Evolutionary conservation across 345 rosid species (phyloP), one percentile per base, ranked within the genome.

Genomic region (Clarkia xantiana): DNA sequence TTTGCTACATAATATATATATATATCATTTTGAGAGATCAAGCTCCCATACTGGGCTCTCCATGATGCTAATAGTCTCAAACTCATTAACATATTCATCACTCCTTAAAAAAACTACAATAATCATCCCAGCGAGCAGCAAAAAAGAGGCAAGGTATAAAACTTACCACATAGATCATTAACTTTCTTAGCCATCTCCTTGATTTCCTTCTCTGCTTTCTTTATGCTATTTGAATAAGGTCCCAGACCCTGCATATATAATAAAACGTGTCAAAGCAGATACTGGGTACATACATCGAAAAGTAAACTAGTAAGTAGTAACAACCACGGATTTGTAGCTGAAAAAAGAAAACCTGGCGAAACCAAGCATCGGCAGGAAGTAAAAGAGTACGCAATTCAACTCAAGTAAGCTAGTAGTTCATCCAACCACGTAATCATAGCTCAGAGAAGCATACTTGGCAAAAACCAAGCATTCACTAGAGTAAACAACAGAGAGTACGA

Each of bases 201-300:
- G 36, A 86, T 86, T 62, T 84, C 96, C 67, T 91, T 91, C 67
- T 91, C 96, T 0, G 34, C 87, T 67, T 81, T 86, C 85, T 91
- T 91, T 40, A 84, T 86, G 53, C 86, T 70, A 11, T 66, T 69
- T 3, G 94, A 84, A 66, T 91, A 90, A 22, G 97, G 96, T 47
- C 97, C 97, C 61, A 86, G 71, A 5, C 96, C 98, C 98, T 91
- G 66, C 69, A 46, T 5, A 14, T 15, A 44, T 29, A 47, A 41
- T 14, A 18, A 2, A 57, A 9, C 6, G 12, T 42, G 1, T 11
- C 42, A 12, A 19, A 11, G 12, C 0, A 10, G 18, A 18, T 7
- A 23, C n/a, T 11, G 15, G 23, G 40, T 0, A 44, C 17, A 10
- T 18, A 17, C 15, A 15, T 11, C 41, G 15, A 9, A 29, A 49